A percentile compares a stretch with the other conserved stretches of the same genome.
Conservation (phyloP, 2,329 filamentous ascomycete genomes). For the Colletotrichum gigasporum region DNA sequence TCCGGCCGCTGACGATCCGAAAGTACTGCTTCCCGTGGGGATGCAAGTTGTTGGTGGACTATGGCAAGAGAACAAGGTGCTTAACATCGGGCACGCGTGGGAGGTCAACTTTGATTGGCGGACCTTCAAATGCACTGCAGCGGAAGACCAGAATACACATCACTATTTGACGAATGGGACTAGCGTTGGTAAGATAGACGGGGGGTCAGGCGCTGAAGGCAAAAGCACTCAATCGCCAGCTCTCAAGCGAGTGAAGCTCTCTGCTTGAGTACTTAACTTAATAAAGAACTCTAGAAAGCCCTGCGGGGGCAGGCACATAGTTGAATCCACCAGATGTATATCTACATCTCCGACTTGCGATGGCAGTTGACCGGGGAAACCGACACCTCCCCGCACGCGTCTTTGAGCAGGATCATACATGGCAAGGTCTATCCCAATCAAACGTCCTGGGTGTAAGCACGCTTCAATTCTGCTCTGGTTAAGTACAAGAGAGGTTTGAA, state of each 20-base stretch:
- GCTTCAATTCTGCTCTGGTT: too few relatives aligned
- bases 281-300: too few relatives aligned
- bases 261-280: too few relatives aligned
- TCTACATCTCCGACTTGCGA: background rate
- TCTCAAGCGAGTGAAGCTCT: slow-evolving; percentile 19
- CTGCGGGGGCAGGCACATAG: too few relatives aligned
- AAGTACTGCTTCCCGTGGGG: slow-evolving; percentile 56
- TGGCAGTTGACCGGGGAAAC: too few relatives aligned
- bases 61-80: slow-evolving; percentile 59
- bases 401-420: too few relatives aligned
- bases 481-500: too few relatives aligned
- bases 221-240: slow-evolving; percentile 3
- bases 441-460: too few relatives aligned
- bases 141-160: background rate
- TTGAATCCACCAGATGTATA: too few relatives aligned
- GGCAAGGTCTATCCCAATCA: too few relatives aligned
- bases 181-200: background rate
- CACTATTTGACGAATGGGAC: background rate
- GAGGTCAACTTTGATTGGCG: slow-evolving; percentile 57
- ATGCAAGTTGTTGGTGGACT: slow-evolving; percentile 64
- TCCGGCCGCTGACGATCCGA: slow-evolving; percentile 47
- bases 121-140: background rate
- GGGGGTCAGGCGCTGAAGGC: background rate
- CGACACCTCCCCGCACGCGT: too few relatives aligned
- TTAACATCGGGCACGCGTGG: slow-evolving; percentile 51